phyloP scores from a whole-genome alignment of 2,329 filamentous ascomycete genomes.

The Beauveria asiatica region DNA sequence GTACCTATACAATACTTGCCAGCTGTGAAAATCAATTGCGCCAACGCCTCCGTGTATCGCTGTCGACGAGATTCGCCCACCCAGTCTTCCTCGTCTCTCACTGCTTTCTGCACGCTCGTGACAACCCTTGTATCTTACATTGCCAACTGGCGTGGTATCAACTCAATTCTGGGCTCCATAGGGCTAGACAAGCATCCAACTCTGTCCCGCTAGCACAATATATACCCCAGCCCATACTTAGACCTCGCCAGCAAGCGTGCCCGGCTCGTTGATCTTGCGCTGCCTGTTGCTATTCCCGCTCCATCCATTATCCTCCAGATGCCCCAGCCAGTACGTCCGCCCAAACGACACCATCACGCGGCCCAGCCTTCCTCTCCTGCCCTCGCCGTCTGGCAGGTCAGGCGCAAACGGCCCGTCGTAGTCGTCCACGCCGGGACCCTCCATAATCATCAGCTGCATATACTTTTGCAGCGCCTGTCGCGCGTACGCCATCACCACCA shows the following conservation, averaged over 20 bases:
- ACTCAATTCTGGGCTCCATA: neutral
- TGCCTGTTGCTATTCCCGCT: constrained; percentile 45
- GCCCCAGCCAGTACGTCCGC: constrained; percentile 73
- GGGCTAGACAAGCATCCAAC: neutral
- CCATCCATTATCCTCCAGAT: constrained; percentile 60
- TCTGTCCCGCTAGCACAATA: neutral
- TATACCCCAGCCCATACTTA: constrained; percentile 7
- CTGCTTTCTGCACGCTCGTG: neutral
- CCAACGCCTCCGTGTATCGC: neutral
- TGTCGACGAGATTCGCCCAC: neutral
- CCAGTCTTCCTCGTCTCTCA: neutral
- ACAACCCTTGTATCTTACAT: neutral
- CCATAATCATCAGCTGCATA: constrained; percentile 38
- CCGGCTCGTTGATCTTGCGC: constrained; percentile 43
- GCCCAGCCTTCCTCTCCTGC: constrained; percentile 73
- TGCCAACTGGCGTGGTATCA: neutral
- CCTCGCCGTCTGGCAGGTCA: constrained; percentile 64
- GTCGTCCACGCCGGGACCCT: constrained; percentile 36
- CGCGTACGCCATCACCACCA: constrained; percentile 78
- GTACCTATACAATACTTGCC: neutral
- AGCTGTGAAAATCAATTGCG: neutral
- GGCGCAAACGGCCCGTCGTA: constrained; percentile 59
- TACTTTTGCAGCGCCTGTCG: constrained; percentile 66
- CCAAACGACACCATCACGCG: constrained; percentile 67
- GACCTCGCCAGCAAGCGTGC: constrained; percentile 27